These are phyloP conservation scores for Graphilbum sp. DNA, from an alignment of 2,329 filamentous ascomycete genomes.

Conservation along the genomic window DNA sequence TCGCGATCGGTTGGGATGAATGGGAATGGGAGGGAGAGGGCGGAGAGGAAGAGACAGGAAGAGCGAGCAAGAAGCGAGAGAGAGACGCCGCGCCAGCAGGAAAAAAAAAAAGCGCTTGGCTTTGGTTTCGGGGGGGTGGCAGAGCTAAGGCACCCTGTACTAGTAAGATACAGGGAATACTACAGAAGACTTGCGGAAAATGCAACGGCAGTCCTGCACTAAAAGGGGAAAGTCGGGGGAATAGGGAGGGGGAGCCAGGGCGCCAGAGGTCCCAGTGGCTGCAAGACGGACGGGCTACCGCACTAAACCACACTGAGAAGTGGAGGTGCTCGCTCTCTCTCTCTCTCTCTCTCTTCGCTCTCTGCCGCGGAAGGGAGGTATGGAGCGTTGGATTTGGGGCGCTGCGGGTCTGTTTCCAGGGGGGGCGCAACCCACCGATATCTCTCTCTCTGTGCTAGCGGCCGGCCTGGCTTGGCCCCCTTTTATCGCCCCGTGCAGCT, in stretches of 20 bases:
- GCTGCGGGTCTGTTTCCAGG: not conserved
- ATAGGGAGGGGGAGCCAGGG: not conserved
- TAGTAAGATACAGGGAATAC: not conserved
- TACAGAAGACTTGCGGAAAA: not conserved
- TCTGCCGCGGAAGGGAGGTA: not conserved
- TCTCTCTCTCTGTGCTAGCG: not conserved
- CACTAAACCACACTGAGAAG: not conserved
- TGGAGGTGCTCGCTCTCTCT: not conserved
- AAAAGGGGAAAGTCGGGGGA: constrained; percentile 6
- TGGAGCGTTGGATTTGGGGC: not conserved
- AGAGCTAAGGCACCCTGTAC: too few species aligned
- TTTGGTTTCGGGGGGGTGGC: not conserved
- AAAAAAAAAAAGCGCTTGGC: not conserved
- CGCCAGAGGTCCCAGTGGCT: too few species aligned
- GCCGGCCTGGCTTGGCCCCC: too few species aligned
- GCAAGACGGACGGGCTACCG: too few species aligned
- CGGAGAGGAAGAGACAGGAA: not conserved
- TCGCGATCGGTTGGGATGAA: not conserved
- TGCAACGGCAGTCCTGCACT: constrained; percentile 1
- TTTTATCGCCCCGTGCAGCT: too few species aligned
- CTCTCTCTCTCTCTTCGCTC: too few species aligned
- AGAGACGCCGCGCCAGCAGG: constrained; percentile 2
- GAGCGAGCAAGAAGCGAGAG: not conserved
- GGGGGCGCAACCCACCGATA: not conserved
- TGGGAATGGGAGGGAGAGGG: not conserved